Evolutionary conservation across 2,329 filamentous ascomycete genomes (phyloP).

Genomic region (Aspergillus clavatus): DNA sequence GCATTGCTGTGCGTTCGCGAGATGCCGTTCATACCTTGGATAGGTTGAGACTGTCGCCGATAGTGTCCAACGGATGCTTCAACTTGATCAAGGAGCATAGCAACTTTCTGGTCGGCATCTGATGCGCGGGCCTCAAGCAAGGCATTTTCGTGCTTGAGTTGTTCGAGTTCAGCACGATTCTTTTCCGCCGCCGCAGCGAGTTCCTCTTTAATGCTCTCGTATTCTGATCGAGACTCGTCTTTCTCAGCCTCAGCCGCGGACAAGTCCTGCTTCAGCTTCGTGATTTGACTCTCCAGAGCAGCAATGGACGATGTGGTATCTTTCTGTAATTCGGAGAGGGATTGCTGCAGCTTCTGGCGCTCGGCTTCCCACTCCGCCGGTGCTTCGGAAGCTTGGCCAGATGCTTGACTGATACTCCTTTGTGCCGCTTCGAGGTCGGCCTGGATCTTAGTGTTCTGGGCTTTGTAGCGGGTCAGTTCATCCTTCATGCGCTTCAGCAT

Average conservation of each 20-base stretch:
- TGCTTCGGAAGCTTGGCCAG: slow-evolving; percentile 38
- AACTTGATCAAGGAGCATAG: slow-evolving; percentile 87
- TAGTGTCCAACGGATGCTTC: slow-evolving; percentile 93
- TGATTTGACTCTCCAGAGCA: slow-evolving; percentile 67
- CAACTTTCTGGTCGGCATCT: slow-evolving; percentile 91
- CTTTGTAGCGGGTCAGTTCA: slow-evolving; percentile 87
- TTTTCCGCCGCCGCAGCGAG: slow-evolving; percentile 53
- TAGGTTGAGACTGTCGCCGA: slow-evolving; percentile 63
- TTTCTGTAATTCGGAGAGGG: slow-evolving; percentile 64
- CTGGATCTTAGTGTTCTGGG: slow-evolving; percentile 76
- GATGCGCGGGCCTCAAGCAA: slow-evolving; percentile 76
- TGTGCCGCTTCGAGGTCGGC: slow-evolving; percentile 67
- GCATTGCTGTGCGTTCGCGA: slow-evolving; percentile 52
- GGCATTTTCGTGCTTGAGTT: slow-evolving; percentile 75
- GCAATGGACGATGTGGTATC: slow-evolving; percentile 62
- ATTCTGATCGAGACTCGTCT: slow-evolving; percentile 57
- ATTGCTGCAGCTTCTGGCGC: slow-evolving; percentile 60
- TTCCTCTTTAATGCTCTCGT: slow-evolving; percentile 52
- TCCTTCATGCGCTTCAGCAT: slow-evolving; percentile 99
- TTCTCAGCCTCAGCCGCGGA: slow-evolving; percentile 61
- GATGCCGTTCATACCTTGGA: slow-evolving; percentile 35
- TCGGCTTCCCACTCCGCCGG: slow-evolving; percentile 70
- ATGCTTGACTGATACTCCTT: slow-evolving; percentile 47
- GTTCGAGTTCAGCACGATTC: slow-evolving; percentile 66
- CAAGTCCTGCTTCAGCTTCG: slow-evolving; percentile 65